Evolutionary conservation across 2,329 filamentous ascomycete genomes (phyloP).

Genomic region (Trichoderma sp.): DNA sequence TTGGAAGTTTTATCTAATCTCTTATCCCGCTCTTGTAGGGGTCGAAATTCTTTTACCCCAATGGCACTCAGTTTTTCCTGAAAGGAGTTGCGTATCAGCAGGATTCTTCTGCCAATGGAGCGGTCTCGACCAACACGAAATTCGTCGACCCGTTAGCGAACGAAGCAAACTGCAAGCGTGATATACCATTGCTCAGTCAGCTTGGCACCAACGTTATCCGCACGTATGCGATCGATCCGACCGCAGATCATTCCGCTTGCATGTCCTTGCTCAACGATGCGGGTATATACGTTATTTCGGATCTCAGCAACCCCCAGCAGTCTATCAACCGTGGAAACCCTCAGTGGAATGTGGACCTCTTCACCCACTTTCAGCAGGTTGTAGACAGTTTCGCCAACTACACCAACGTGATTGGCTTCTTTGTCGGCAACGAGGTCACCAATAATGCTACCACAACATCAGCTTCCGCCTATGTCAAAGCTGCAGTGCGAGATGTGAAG

Average conservation of each 20-base stretch:
- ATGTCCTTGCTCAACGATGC: constrained; percentile 79
- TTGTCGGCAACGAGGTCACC: constrained; percentile 96
- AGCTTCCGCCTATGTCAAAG: constrained; percentile 94
- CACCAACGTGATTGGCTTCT: constrained; percentile 93
- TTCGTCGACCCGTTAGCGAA: constrained; percentile 86
- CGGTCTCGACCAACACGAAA: constrained; percentile 43
- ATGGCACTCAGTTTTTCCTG: constrained; percentile 69
- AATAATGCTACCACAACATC: constrained; percentile 85
- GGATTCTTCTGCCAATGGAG: constrained; percentile 60
- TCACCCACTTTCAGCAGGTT: constrained; percentile 76
- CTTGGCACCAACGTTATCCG: constrained; percentile 90
- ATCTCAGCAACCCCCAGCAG: constrained; percentile 74
- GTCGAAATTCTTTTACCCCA: constrained; percentile 86
- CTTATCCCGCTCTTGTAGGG: constrained; percentile 47
- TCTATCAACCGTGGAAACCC: constrained; percentile 85
- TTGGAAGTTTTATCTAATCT: neutral
- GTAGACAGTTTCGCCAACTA: constrained; percentile 79
- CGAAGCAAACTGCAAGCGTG: constrained; percentile 68
- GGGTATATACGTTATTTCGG: constrained; percentile 93
- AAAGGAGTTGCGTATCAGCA: constrained; percentile 95
- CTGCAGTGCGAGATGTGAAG: constrained; percentile 94
- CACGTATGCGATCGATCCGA: constrained; percentile 88
- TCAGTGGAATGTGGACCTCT: constrained; percentile 77
- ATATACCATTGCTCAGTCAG: constrained; percentile 75
- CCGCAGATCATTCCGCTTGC: constrained; percentile 72